Percentiles rank a stretch among this genome's conserved stretches.
Conservation (phyloP, 1,284 basidiomycete species). For the Trichosporon coremiiforme region DNA sequence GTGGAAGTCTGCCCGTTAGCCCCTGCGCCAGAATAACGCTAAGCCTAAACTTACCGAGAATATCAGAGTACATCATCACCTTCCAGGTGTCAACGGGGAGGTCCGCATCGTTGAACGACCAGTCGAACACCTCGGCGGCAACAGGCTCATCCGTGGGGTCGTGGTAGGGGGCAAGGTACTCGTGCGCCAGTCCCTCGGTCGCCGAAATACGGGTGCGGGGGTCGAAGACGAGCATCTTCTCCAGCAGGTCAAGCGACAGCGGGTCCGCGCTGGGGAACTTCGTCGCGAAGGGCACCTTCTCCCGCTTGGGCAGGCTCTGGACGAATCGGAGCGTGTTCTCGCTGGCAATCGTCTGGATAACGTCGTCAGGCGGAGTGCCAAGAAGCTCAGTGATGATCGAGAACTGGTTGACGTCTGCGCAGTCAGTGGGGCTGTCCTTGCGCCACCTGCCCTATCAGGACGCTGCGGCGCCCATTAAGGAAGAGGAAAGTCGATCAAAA, state of each 20-base stretch:
- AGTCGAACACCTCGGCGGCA: conserved; percentile 93
- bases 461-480: not conserved
- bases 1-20: conserved; percentile 58
- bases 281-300: conserved; percentile 90
- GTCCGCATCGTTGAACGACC: conserved; percentile 99
- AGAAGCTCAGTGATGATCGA: conserved; percentile 99
- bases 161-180: conserved; percentile 96
- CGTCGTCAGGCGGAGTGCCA: conserved; percentile 97
- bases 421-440: not conserved
- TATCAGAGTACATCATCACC: conserved; percentile 97
- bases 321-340: conserved; percentile 99
- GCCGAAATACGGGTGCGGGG: conserved; percentile 96
- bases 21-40: not conserved
- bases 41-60: conserved; percentile 67
- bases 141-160: conserved; percentile 98
- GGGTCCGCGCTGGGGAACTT: conserved; percentile 90
- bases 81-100: conserved; percentile 99
- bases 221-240: conserved; percentile 99
- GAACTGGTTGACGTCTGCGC: conserved; percentile 97
- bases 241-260: conserved; percentile 88
- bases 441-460: not conserved
- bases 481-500: conserved; percentile 33
- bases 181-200: conserved; percentile 83
- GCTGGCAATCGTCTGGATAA: conserved; percentile 97
- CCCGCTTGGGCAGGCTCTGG: conserved; percentile 92